These are phyloP conservation scores for Leptomonas seymouri DNA, from an alignment of 208 protist genomes.

Conservation along the genomic window DNA sequence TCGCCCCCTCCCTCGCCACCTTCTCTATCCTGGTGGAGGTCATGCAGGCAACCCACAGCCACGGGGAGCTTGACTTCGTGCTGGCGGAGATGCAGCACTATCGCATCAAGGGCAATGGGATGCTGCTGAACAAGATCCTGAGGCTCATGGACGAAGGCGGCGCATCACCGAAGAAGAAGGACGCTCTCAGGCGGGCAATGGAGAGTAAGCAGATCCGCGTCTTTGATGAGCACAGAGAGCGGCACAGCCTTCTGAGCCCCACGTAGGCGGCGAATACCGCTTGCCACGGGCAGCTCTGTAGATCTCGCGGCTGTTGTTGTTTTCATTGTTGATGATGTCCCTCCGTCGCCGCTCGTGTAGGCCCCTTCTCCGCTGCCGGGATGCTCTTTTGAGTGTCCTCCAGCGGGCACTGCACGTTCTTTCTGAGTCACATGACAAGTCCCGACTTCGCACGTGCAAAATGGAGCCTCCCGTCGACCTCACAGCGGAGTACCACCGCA, in stretches of 20 bases:
- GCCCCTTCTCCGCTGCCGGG: no score
- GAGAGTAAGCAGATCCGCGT: slow-evolving; percentile 33
- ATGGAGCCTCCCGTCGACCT: no score
- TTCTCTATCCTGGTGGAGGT: slow-evolving; percentile 75
- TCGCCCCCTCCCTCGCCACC: slow-evolving; percentile 51
- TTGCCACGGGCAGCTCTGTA: neutral
- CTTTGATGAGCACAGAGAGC: slow-evolving; percentile 25
- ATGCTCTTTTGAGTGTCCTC: no score
- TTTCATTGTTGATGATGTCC: no score
- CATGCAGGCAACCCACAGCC: slow-evolving; percentile 32
- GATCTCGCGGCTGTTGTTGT: neutral
- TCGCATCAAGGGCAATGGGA: slow-evolving; percentile 47
- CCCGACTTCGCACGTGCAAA: no score
- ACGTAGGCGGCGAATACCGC: neutral
- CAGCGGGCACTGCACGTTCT: no score
- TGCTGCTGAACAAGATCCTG: slow-evolving; percentile 68
- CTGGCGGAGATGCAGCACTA: slow-evolving; percentile 66
- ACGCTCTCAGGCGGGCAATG: slow-evolving; percentile 23
- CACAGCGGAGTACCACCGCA: no score
- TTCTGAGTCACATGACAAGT: no score
- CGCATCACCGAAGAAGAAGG: neutral
- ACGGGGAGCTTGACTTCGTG: slow-evolving; percentile 58
- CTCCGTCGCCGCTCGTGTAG: no score
- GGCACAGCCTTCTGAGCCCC: neutral
- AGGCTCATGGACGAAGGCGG: slow-evolving; percentile 14